A percentile compares a stretch with the other conserved stretches of the same genome.
Evolutionary conservation across 2,329 filamentous ascomycete genomes (phyloP).

Genomic region (Xylaria sp.): DNA sequence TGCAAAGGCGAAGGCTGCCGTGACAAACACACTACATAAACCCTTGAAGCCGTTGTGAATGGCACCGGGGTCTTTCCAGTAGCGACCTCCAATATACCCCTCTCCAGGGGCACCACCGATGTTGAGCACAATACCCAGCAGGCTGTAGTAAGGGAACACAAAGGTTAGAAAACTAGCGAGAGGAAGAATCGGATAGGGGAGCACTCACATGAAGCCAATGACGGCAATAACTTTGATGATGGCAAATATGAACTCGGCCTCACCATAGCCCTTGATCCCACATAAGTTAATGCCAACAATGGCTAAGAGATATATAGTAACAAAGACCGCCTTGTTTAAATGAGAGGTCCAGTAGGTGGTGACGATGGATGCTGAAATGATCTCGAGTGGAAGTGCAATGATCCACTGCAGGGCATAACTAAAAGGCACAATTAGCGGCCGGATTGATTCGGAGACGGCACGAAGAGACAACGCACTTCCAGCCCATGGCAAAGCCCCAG

Average conservation of each 20-base stretch:
- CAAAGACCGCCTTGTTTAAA: constrained; percentile 78
- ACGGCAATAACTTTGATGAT: constrained; percentile 88
- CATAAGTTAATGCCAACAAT: constrained; percentile 89
- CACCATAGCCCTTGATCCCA: constrained; percentile 88
- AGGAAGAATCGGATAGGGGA: neutral
- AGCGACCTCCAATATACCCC: constrained; percentile 82
- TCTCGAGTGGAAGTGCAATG: constrained; percentile 82
- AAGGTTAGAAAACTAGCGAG: constrained; percentile 17
- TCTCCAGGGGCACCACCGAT: constrained; percentile 79
- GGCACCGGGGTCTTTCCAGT: constrained; percentile 84
- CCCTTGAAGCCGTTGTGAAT: constrained; percentile 87
- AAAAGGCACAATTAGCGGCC: constrained; percentile 18
- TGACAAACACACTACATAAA: constrained; percentile 81
- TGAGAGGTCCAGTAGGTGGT: constrained; percentile 80
- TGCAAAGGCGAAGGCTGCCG: constrained; percentile 79
- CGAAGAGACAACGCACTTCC: constrained; percentile 71
- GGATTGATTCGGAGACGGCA: constrained; percentile 1
- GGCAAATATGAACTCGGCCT: constrained; percentile 89
- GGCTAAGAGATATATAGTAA: constrained; percentile 80
- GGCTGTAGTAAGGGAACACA: constrained; percentile 58
- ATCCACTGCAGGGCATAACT: constrained; percentile 92
- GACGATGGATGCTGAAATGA: constrained; percentile 87
- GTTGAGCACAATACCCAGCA: constrained; percentile 87
- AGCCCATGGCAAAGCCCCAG: constrained; percentile 95
- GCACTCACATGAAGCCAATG: constrained; percentile 82